These are phyloP conservation scores for Candida xiaguanensis DNA, from an alignment of 805 yeast species.

Conservation along the genomic window DNA sequence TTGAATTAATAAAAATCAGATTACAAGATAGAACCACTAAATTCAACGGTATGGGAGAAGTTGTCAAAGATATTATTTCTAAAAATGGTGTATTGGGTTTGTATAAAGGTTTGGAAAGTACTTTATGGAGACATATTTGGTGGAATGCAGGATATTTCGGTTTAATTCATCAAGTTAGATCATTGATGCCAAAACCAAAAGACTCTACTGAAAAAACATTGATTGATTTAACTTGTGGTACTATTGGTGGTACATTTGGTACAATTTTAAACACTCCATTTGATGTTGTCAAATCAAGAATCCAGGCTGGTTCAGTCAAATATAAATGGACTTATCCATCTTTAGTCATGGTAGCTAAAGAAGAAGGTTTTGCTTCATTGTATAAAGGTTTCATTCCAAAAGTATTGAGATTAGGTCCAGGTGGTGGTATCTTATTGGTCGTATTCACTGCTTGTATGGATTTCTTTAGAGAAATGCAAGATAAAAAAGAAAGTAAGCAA, in stretches of 20 bases:
- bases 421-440: constrained; percentile 96
- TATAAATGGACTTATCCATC: constrained; percentile 93
- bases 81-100: constrained; percentile 78
- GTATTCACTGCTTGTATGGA: constrained; percentile 96
- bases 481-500: constrained; percentile 13
- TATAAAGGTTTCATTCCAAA: constrained; percentile 97
- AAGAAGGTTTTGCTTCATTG: constrained; percentile 89
- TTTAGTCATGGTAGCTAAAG: constrained; percentile 66
- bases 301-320: constrained; percentile 86
- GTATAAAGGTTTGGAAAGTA: constrained; percentile 94
- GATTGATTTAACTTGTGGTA: constrained; percentile 87
- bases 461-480: constrained; percentile 67
- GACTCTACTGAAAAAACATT: constrained; percentile 69
- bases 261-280: constrained; percentile 94
- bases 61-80: constrained; percentile 64
- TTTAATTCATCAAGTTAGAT: constrained; percentile 81
- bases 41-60: constrained; percentile 83
- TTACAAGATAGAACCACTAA: constrained; percentile 84
- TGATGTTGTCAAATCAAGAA: constrained; percentile 95
- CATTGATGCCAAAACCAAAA: constrained; percentile 73
- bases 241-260: constrained; percentile 96
- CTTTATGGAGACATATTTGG: constrained; percentile 91
- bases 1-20: constrained; percentile 92
- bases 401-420: constrained; percentile 96
- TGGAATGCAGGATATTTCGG: constrained; percentile 99